Percentiles rank a stretch among this genome's conserved stretches.
phyloP scores from a whole-genome alignment of 352 stramenopile genomes.

The Aphanomyces cochlioides region DNA sequence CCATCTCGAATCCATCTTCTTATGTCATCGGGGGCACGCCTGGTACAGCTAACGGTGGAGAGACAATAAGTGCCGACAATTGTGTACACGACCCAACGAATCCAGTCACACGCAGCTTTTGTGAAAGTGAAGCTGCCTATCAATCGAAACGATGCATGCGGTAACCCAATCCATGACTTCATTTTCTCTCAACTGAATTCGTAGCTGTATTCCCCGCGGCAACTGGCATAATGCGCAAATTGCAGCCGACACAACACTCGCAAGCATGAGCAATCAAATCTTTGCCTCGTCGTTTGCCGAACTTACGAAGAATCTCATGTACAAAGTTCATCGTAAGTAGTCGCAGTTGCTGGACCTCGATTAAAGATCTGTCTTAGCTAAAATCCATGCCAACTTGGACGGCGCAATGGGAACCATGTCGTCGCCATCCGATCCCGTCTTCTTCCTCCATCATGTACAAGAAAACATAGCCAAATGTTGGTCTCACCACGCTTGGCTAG shows the following conservation, averaged over 20 bases:
- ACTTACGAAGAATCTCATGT: background rate
- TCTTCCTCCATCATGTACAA: constrained; percentile 72
- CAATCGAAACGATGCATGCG: constrained; percentile 18
- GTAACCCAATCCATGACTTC: background rate
- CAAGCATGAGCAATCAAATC: constrained; percentile 12
- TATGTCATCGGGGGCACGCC: background rate
- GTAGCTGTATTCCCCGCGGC: constrained; percentile 62
- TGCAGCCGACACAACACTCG: constrained; percentile 49
- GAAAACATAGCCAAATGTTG: background rate
- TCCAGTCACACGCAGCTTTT: constrained; percentile 50
- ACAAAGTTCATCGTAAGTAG: background rate
- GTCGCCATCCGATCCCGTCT: constrained; percentile 53
- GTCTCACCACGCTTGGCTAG: background rate
- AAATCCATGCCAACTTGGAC: constrained; percentile 54
- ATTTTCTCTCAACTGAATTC: background rate
- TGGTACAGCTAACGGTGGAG: background rate
- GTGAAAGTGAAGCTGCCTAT: constrained; percentile 38
- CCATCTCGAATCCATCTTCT: background rate
- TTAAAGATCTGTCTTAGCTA: constrained; percentile 30
- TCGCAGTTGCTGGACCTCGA: background rate
- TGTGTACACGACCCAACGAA: background rate
- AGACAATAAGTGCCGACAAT: background rate
- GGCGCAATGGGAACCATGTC: constrained; percentile 51
- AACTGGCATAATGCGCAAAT: constrained; percentile 52
- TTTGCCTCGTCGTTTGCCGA: background rate